Evolutionary conservation across 2,329 filamentous ascomycete genomes (phyloP), one percentile per base, ranked within the genome.

Genomic region (Ophiostoma himal-ulmi): DNA sequence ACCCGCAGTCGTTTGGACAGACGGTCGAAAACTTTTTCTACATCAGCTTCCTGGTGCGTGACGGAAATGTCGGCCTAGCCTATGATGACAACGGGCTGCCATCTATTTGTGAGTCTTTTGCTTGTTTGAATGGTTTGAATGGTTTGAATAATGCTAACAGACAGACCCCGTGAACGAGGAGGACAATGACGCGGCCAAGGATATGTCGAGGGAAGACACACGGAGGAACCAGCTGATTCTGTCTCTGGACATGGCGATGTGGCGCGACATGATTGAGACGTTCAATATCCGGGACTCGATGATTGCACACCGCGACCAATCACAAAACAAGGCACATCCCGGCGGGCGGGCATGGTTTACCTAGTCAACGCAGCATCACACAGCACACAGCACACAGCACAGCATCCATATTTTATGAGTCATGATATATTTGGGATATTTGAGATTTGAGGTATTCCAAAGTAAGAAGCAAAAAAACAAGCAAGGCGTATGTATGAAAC

Each of bases 21-120:
- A 97, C 93, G 0, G 89, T 99, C 7, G 95, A 99, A 78, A 99
- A 99, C 76, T 83, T 99, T 75, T 99, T 99, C 79, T 98, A 98
- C 78, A 87, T 97, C 75, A 96, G 92, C 77, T 99, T 99, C 77
- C 81, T 99, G 72, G 93, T 98, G 72, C 88, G 92, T 71, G 95
- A 99, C 79, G 93, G 93, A 13, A 88, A 86, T 72, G 86, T 93
- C 6, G 88, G 87, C 44, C 84, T 99, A n/a, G 83, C 86, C 3
- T 85, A 88, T 70, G 94, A 97, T 76, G 84, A 88, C 14, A 81
- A 90, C 72, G 89, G 86, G 1, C 81, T 97, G 60, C 94, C 94
- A n/a, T 88, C 92, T 30, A 79, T 71, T 22, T 65, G 62, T 65
- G 36, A 65, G 62, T 65, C 39, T 57, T 11, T 2, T 22, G 6